phyloP scores from a whole-genome alignment of 1,284 basidiomycete species.

The Fomitopsis pinicola region DNA sequence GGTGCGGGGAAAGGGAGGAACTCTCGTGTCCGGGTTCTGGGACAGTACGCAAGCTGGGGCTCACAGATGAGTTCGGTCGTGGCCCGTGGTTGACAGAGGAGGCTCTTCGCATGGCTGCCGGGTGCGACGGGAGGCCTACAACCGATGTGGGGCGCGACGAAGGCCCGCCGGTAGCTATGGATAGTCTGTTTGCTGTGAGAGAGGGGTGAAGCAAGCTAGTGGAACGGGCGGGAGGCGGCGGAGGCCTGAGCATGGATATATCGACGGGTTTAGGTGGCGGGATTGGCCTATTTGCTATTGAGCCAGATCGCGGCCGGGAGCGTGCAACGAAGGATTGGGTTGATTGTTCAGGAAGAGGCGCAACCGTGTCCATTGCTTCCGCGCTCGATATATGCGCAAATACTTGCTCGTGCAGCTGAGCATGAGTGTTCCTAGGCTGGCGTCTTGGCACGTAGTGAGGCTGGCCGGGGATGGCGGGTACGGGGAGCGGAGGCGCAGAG shows the following conservation, averaged over 20 bases:
- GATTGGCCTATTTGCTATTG: slow-evolving; percentile 17
- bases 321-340: neutral
- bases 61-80: slow-evolving; percentile 11
- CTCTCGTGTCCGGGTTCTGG: slow-evolving; percentile 6
- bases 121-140: slow-evolving; percentile 17
- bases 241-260: neutral
- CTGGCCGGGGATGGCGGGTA: neutral
- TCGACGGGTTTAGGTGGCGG: slow-evolving; percentile 14
- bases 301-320: slow-evolving; percentile 22
- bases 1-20: neutral
- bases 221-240: slow-evolving; percentile 6
- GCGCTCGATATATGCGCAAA: neutral
- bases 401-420: slow-evolving; percentile 19
- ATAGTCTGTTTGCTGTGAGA: neutral
- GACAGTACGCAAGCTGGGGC: slow-evolving; percentile 12
- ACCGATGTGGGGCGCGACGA: slow-evolving; percentile 8
- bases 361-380: neutral
- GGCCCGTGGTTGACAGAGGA: slow-evolving; percentile 5
- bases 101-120: slow-evolving; percentile 14
- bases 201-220: neutral
- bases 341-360: neutral
- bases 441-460: neutral
- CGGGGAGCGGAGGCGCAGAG: neutral
- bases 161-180: slow-evolving; percentile 1
- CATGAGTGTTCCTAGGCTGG: slow-evolving; percentile 16